Evolutionary conservation across 352 stramenopile genomes (phyloP).

Genomic region (Pythium dissotocum): DNA sequence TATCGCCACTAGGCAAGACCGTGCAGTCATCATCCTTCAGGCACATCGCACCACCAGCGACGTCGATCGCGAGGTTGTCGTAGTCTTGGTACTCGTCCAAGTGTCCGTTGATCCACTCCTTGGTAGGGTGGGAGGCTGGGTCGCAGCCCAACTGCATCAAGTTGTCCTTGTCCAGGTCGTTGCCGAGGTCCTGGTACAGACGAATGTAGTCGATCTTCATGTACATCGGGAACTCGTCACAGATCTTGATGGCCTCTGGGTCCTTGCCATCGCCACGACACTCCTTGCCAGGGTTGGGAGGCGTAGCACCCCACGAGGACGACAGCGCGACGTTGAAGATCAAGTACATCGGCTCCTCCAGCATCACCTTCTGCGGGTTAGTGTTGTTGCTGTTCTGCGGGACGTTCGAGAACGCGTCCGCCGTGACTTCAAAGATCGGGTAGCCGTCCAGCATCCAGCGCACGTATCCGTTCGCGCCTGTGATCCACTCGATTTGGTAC

Average conservation of each 20-base stretch:
- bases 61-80: constrained; percentile 31
- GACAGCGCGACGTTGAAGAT: constrained; percentile 94
- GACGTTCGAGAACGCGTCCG: constrained; percentile 49
- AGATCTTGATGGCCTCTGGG: constrained; percentile 43
- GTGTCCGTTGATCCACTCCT: constrained; percentile 42
- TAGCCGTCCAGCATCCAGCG: constrained; percentile 66
- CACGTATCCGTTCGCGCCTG: constrained; percentile 58
- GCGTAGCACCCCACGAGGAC: constrained; percentile 77
- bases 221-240: constrained; percentile 41
- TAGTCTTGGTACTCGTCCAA: constrained; percentile 38
- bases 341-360: constrained; percentile 92
- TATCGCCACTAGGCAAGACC: constrained; percentile 25
- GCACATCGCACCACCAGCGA: constrained; percentile 33
- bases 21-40: constrained; percentile 36
- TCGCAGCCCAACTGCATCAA: constrained; percentile 44
- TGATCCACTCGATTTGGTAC: constrained; percentile 80
- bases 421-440: constrained; percentile 63
- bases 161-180: constrained; percentile 33
- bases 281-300: constrained; percentile 44
- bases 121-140: constrained; percentile 36
- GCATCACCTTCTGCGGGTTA: constrained; percentile 66
- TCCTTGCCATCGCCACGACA: constrained; percentile 47
- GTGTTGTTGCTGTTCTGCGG: constrained; percentile 43
- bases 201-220: constrained; percentile 43
- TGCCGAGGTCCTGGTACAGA: constrained; percentile 31